These are phyloP conservation scores for Aspergillus aculeatinus DNA, from an alignment of 2,329 filamentous ascomycete genomes.

Conservation along the genomic window DNA sequence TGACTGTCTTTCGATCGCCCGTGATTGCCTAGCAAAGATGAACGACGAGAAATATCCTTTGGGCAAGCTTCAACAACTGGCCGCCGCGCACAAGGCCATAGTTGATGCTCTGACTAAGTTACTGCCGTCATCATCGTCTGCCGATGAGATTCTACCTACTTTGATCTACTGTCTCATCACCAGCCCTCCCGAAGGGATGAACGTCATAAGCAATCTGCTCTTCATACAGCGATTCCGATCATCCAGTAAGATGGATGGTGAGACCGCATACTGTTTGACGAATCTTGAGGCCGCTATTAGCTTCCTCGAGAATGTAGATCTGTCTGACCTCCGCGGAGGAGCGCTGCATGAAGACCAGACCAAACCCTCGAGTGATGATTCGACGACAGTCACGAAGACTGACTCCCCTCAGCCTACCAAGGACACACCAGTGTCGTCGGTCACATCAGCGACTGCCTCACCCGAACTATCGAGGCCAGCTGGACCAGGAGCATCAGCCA, in stretches of 20 bases:
- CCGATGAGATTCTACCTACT: constrained; percentile 95
- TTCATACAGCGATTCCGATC: constrained; percentile 93
- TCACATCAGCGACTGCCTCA: constrained; percentile 30
- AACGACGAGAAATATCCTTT: constrained; percentile 82
- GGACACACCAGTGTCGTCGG: constrained; percentile 27
- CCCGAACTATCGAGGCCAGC: constrained; percentile 31
- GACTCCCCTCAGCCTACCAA: constrained; percentile 27
- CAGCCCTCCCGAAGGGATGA: constrained; percentile 77
- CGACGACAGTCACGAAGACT: constrained; percentile 26
- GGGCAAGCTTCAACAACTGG: constrained; percentile 86
- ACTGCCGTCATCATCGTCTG: constrained; percentile 75
- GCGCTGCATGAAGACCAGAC: constrained; percentile 68
- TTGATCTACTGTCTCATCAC: constrained; percentile 96
- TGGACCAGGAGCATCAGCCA: constrained; percentile 32
- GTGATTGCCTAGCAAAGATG: constrained; percentile 74
- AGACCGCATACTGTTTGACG: constrained; percentile 93
- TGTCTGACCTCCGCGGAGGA: constrained; percentile 81
- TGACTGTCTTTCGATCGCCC: constrained; percentile 68
- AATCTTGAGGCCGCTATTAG: constrained; percentile 93
- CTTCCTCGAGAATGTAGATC: constrained; percentile 91
- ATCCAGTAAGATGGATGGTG: constrained; percentile 81
- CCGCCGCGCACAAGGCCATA: constrained; percentile 86
- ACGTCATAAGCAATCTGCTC: constrained; percentile 88
- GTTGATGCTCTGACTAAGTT: constrained; percentile 76
- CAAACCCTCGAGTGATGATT: constrained; percentile 49